Base-by-base conservation (phyloP, 495 filamentous ascomycete species). In the Aspergillus heteromorphus region DNA sequence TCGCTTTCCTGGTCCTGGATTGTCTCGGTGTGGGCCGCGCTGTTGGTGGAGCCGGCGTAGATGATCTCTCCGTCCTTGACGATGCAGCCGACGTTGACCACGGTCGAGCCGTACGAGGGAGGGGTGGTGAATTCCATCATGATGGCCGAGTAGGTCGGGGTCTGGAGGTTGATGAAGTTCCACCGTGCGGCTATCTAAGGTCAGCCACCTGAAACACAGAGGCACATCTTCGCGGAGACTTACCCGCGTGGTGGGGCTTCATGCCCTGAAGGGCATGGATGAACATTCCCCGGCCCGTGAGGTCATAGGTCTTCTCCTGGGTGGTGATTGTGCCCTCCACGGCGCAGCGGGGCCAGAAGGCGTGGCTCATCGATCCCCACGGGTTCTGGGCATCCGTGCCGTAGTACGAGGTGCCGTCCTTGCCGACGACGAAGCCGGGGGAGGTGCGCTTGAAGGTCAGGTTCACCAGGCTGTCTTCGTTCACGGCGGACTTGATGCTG, bases 121-220 rank as follows among this genome's bases (percentile, higher is more conserved):
- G 93, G 93, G 1, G 93, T 98, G 19, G 85, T 95, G 71, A 79
- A 98, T 69, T 97, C 87, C 93, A 98, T 98, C 81, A 97, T 80
- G 52, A 93, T 67, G 21, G 91, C 92, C 13, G 91, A 91, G 71
- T 87, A 87, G 6, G 76, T 89, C 8, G 89, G 88, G 4, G 87
- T 86, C 66, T 97, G 91, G 76, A 96, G 97, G 71, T 91, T 84
- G 67, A 82, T 72, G 69, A 97, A 97, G 67, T 92, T 95, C 93
- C 93, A 98, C 56, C 82, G 86, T 16, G 91, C 85, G 53, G 92
- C 93, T 86, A 47, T 40, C 13, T 48, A 21, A 5, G n/a, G 40
- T 57, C 11, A 61, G 10, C 31, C 25, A 42, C 2, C 48, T 27
- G 23, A 27, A 11, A 48, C 64, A 53, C 64, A 54, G 25, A 23